These are phyloP conservation scores for Fagopyrum tataricum DNA, from an alignment of 148 eudicot genomes.

Conservation along the genomic window DNA sequence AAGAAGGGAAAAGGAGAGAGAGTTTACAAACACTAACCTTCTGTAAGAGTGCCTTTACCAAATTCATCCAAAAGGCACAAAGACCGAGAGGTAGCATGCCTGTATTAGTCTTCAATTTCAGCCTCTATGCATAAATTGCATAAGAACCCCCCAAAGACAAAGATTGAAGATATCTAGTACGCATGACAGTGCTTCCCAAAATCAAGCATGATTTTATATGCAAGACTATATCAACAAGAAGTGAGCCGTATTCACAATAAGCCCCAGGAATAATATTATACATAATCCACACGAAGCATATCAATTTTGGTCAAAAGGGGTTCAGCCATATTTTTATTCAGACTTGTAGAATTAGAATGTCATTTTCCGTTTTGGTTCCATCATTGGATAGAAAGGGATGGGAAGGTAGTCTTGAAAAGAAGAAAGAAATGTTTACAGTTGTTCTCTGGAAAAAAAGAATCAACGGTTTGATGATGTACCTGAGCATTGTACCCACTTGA, in stretches of 20 bases:
- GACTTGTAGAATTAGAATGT: no score
- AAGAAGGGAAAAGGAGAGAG: neutral
- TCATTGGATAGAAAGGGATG: neutral
- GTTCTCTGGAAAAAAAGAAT: neutral
- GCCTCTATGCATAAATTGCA: neutral
- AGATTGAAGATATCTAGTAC: neutral
- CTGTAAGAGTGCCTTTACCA: slow-evolving; percentile 97
- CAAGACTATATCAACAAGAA: neutral
- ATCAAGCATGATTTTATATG: slow-evolving; percentile 3
- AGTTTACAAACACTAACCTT: slow-evolving; percentile 41
- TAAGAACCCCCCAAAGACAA: neutral
- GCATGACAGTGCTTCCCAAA: neutral
- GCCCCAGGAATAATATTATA: neutral
- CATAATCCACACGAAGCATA: no score
- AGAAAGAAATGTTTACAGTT: neutral
- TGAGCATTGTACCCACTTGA: slow-evolving; percentile 96
- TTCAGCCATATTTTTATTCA: no score
- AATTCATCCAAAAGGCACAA: slow-evolving; percentile 93
- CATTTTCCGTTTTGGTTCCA: no score
- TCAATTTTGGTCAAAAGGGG: no score
- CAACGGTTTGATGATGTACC: slow-evolving; percentile 28
- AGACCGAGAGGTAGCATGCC: slow-evolving; percentile 84
- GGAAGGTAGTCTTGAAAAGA: neutral
- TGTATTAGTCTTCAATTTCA: slow-evolving; percentile 20
- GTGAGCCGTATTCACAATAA: neutral